Percentiles rank a stretch among this genome's conserved stretches.
phyloP scores from a whole-genome alignment of 257 asterid species.

The Galeopsis tetrahit region DNA sequence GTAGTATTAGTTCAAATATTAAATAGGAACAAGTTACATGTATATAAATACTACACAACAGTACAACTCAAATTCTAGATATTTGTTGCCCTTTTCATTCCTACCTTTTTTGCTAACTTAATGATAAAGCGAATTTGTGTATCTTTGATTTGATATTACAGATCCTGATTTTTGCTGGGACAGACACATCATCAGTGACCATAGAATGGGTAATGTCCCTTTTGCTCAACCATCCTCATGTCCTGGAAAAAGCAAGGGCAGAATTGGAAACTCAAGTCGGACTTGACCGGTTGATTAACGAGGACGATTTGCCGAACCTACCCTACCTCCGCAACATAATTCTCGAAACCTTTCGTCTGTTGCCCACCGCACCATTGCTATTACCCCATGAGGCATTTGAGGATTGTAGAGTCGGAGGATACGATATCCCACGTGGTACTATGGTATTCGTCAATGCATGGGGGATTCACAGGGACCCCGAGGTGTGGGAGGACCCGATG shows the following conservation, averaged over 20 bases:
- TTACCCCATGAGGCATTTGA: slow-evolving; percentile 35
- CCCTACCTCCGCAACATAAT: slow-evolving; percentile 39
- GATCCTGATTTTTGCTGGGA: slow-evolving; percentile 36
- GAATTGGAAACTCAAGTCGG: slow-evolving; percentile 35
- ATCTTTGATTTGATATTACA: background rate
- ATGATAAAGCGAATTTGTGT: too few relatives aligned
- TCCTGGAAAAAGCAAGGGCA: background rate
- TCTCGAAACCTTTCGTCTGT: slow-evolving; percentile 35
- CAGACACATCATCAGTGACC: slow-evolving; percentile 31
- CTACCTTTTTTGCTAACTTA: too few relatives aligned
- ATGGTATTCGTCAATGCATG: slow-evolving; percentile 36
- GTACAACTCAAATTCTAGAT: too few relatives aligned
- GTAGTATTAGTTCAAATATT: too few relatives aligned
- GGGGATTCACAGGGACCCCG: slow-evolving; percentile 44
- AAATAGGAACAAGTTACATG: too few relatives aligned
- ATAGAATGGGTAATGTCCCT: slow-evolving; percentile 46
- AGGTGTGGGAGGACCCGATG: slow-evolving; percentile 30
- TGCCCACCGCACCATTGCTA: slow-evolving; percentile 40
- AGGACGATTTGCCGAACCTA: slow-evolving; percentile 38
- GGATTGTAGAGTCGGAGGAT: slow-evolving; percentile 41
- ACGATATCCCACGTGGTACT: slow-evolving; percentile 40
- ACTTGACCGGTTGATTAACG: slow-evolving; percentile 16
- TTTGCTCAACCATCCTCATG: slow-evolving; percentile 11
- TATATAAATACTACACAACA: too few relatives aligned
- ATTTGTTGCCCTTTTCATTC: too few relatives aligned